A percentile compares a stretch with the other conserved stretches of the same genome.
Conservation (phyloP, 2,329 filamentous ascomycete species). For the Byssothecium circinans region DNA sequence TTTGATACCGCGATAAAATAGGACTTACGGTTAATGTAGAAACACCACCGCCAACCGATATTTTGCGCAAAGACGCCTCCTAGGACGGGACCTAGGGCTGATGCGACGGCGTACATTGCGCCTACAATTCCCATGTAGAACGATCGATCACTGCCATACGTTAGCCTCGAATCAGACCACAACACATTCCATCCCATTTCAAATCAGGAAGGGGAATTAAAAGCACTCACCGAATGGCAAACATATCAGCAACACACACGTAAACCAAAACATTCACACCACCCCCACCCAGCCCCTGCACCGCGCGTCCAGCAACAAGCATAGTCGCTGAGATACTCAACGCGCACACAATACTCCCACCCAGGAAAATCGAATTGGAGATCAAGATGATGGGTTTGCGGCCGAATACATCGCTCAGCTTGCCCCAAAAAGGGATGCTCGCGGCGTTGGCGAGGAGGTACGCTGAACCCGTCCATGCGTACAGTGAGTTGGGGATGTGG, state of each 20-base stretch:
- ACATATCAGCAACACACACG: constrained; percentile 59
- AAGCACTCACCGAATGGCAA: constrained; percentile 40
- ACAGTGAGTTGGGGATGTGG: constrained; percentile 64
- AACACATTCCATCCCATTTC: too few species aligned
- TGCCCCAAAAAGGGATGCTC: constrained; percentile 47
- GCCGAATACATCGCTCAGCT: constrained; percentile 44
- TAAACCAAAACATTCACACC: constrained; percentile 56
- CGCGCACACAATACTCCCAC: constrained; percentile 55
- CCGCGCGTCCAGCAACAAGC: constrained; percentile 56
- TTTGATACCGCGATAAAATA: too few species aligned
- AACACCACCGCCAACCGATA: constrained; percentile 56
- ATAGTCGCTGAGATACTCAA: constrained; percentile 51
- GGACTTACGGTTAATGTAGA: constrained; percentile 37
- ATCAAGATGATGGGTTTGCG: constrained; percentile 39
- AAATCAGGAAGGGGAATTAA: too few species aligned
- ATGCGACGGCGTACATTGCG: constrained; percentile 59
- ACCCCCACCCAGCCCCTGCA: constrained; percentile 59
- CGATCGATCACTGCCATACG: constrained; percentile 44
- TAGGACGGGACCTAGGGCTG: constrained; percentile 55
- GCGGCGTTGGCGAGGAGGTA: constrained; percentile 45
- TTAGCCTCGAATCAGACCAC: constrained; percentile 13
- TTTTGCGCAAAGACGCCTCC: constrained; percentile 54
- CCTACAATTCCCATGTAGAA: constrained; percentile 57
- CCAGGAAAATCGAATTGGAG: constrained; percentile 50
- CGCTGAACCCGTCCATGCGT: constrained; percentile 70